Evolutionary conservation across 805 yeast genomes (phyloP), one percentile per base, ranked within the genome.

Genomic region (Candida cerambycidarum): DNA sequence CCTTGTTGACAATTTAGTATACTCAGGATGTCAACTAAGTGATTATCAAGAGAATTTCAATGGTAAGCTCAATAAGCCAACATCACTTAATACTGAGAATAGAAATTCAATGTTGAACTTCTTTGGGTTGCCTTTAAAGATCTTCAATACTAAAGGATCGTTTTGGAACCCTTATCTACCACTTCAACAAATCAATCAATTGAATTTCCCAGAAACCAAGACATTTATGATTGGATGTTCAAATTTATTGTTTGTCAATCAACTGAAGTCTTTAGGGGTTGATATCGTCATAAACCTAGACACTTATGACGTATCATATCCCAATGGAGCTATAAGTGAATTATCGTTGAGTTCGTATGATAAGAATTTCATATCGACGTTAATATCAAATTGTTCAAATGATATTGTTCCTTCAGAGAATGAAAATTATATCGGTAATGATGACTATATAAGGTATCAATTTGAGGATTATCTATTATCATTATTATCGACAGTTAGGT

Each of bases 151-250:
- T 6, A 78, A 79, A 51, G 95, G 95, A 33, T 89, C 95, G 1
- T 74, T 92, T 46, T 90, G 95, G 73, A 83, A 85, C 52, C 98
- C 99, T 1, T 93, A 92, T 63, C 74, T 90, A n/a, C 95, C 98
- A 0, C 67, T 93, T 42, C 99, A 92, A 61, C 98, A 92, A 57
- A 67, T 92, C 43, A 85, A 85, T 40, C 89, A 85, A 52, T 69
- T 93, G 40, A 71, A 69, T 24, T 73, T 76, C 15, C 66, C 69
- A 1, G 76, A 73, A 39, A 76, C 90, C 0, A 67, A 74, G 27
- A 80, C 81, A 57, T 93, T 80, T 51, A 66, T 87, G 57, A 76
- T 88, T 38, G 99, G 99, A 0, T 83, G 95, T 32, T 89, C 97
- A 4, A 93, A 93, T 63, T 81, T 90, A 31, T 67, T 93, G 30